phyloP scores from a whole-genome alignment of 768 basidiomycete genomes.

The Chalciporus chontae region DNA sequence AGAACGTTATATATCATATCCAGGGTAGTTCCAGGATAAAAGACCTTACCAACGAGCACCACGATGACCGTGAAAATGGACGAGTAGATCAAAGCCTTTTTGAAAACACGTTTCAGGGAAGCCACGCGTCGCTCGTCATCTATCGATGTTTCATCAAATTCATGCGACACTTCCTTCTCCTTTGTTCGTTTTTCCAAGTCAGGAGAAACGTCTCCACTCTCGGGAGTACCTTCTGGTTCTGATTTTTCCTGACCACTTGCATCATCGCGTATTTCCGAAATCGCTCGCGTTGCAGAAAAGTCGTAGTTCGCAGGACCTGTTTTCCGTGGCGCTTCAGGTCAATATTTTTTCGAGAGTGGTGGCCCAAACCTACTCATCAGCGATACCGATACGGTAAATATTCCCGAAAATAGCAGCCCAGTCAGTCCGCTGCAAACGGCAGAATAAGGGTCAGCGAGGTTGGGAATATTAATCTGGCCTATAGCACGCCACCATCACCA shows the following conservation, averaged over 20 bases:
- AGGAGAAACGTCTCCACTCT: background rate
- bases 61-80: constrained; percentile 31
- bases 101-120: constrained; percentile 29
- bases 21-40: background rate
- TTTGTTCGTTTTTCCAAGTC: constrained; percentile 18
- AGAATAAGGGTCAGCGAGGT: constrained; percentile 38
- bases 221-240: background rate
- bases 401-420: constrained; percentile 36
- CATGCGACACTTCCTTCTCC: background rate
- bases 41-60: constrained; percentile 29
- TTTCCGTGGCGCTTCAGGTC: constrained; percentile 2
- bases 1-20: background rate
- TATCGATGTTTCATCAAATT: background rate
- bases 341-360: background rate
- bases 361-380: constrained; percentile 28
- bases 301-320: constrained; percentile 37
- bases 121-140: constrained; percentile 10
- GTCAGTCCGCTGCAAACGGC: constrained; percentile 38
- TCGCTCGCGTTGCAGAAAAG: constrained; percentile 35
- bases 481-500: background rate
- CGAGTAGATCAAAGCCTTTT: constrained; percentile 34
- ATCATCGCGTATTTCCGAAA: constrained; percentile 28
- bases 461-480: constrained; percentile 36
- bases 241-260: background rate
- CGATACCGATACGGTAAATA: constrained; percentile 35